Base-by-base conservation (phyloP, 2,329 filamentous ascomycete genomes). In the Aspergillus caelatus region DNA sequence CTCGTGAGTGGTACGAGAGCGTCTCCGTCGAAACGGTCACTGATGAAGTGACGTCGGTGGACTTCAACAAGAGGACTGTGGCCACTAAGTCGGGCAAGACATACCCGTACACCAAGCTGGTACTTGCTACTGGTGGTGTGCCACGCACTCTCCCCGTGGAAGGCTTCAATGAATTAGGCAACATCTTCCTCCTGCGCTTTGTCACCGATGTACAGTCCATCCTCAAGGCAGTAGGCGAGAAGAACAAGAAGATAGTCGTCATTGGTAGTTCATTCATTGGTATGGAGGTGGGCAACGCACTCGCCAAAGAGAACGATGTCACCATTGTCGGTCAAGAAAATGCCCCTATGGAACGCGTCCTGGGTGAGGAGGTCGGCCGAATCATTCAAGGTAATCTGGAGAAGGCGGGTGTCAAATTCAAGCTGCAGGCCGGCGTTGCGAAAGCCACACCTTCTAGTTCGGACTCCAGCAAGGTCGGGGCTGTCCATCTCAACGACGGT, bases 191-290 rank as follows among this genome's bases (percentile, higher is more conserved):
- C 1, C 85, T 99, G 12, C 88, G 95, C 60, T 89, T 84, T 12
- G 83, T 96, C n/a, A 85, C 89, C 48, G 89, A 98, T 73, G 87
- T 89, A 0, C 88, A 94, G 75, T 85, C 84, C 63, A 97, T 99
- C 68, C 84, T 93, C 30, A 84, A 83, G 1, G 92, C 93, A 8
- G 91, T 96, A 54, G 93, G 93, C 8, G 81, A 86, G 34, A 87
- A 92, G 50, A 90, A 91, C 74, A 97, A 97, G 85, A 97, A 97
- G 78, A 88, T 99, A 68, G 93, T 97, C 54, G 85, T 99, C 16
- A 84, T 99, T 60, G 95, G 95, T 46, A 94, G 91, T 63, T 96
- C 93, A 0, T 99, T 99, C 79, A 99, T 99, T 74, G 95, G 95
- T 46, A 96, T 99, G 91, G 95, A 99, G 79, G 87, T 96, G n/a